Conservation (phyloP, 495 filamentous ascomycete genomes). For the Talaromyces adpressus region DNA sequence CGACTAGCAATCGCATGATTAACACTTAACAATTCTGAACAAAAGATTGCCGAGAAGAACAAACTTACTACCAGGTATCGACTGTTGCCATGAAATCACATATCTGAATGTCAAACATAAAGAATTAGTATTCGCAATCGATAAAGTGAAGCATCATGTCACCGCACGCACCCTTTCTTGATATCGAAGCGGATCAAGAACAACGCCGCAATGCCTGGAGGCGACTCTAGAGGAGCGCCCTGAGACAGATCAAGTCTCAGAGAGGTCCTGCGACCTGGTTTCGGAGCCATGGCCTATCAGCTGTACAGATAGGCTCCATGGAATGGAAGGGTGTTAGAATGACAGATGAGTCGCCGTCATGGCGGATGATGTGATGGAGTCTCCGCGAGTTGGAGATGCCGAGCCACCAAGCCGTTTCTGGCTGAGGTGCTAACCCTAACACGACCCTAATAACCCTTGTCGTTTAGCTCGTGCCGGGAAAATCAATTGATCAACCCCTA, state of each 20-base stretch:
- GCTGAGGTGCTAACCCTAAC: background rate
- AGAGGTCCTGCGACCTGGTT: constrained; percentile 23
- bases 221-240: constrained; percentile 29
- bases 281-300: constrained; percentile 23
- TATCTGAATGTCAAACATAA: constrained; percentile 40
- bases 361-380: background rate
- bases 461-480: background rate
- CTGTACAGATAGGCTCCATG: constrained; percentile 15
- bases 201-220: constrained; percentile 69
- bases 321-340: background rate
- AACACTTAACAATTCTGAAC: background rate
- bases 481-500: background rate
- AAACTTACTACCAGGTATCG: constrained; percentile 50
- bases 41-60: constrained; percentile 15
- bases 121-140: background rate
- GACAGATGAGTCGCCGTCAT: background rate
- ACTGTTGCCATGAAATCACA: constrained; percentile 80
- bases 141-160: background rate
- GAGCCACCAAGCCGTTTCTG: constrained; percentile 9
- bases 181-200: constrained; percentile 85
- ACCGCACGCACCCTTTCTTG: constrained; percentile 58
- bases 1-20: constrained; percentile 37
- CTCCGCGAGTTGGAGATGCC: constrained; percentile 7
- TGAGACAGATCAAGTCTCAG: constrained; percentile 30
- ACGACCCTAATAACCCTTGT: no score